A percentile compares a stretch with the other conserved stretches of the same genome.
These are phyloP conservation scores for Ramalina peruviana DNA, from an alignment of 495 filamentous ascomycete species.

Conservation along the genomic window DNA sequence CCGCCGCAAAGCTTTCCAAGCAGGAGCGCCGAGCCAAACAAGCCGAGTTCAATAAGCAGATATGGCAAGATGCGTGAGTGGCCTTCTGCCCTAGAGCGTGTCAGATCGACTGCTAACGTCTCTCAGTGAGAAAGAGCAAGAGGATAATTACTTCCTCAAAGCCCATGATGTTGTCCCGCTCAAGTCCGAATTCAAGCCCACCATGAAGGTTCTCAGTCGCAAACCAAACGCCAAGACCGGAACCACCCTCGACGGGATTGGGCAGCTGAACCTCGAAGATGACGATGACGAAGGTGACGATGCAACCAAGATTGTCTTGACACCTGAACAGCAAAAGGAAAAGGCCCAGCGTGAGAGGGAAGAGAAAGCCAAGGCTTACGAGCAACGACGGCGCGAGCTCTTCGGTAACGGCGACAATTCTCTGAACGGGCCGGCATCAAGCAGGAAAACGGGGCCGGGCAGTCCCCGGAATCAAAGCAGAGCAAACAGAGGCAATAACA, in stretches of 20 bases:
- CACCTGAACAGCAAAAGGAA: constrained; percentile 54
- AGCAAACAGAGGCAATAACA: constrained; percentile 23
- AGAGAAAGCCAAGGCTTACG: constrained; percentile 79
- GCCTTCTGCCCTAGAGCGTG: background rate
- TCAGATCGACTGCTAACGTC: background rate
- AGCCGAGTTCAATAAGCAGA: constrained; percentile 61
- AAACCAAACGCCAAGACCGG: constrained; percentile 47
- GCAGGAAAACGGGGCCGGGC: constrained; percentile 32
- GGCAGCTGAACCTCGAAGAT: constrained; percentile 35
- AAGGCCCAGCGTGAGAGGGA: constrained; percentile 64
- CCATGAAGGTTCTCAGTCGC: constrained; percentile 69
- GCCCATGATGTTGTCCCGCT: constrained; percentile 52
- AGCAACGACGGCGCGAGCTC: constrained; percentile 70
- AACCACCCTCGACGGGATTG: constrained; percentile 38
- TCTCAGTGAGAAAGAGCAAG: constrained; percentile 36
- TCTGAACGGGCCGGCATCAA: constrained; percentile 35
- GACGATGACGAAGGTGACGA: constrained; percentile 54
- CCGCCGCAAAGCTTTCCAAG: constrained; percentile 44
- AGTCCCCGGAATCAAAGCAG: constrained; percentile 19
- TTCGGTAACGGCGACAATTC: constrained; percentile 46
- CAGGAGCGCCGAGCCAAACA: constrained; percentile 70
- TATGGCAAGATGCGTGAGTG: constrained; percentile 81
- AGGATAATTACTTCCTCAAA: constrained; percentile 63
- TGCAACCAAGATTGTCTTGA: constrained; percentile 41
- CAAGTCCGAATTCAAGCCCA: constrained; percentile 68